phyloP scores from a whole-genome alignment of 192 early-diverging fungal genomes.

The Coemansia furcata region DNA sequence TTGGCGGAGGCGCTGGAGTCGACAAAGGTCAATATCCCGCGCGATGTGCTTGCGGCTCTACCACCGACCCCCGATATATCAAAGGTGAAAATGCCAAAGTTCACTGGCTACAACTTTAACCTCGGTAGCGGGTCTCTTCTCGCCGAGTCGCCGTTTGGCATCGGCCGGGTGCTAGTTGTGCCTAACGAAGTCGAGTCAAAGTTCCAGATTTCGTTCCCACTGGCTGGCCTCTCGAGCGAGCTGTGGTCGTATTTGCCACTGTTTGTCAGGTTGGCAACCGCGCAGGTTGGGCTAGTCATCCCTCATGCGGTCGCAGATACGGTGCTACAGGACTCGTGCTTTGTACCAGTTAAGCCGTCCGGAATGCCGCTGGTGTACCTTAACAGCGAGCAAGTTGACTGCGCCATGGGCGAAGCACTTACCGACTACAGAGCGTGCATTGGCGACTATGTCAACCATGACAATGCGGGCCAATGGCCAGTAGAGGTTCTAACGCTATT shows the following conservation, averaged over 20 bases:
- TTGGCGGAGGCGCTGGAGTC: slow-evolving; percentile 42
- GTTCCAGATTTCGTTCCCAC: slow-evolving; percentile 46
- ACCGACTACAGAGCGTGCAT: slow-evolving; percentile 28
- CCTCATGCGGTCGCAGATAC: slow-evolving; percentile 18
- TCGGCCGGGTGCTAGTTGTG: slow-evolving; percentile 31
- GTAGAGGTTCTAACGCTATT: slow-evolving; percentile 47
- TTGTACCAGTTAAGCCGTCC: slow-evolving; percentile 19
- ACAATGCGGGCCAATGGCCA: slow-evolving; percentile 26
- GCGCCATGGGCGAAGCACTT: slow-evolving; percentile 12
- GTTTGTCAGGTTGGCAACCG: slow-evolving; percentile 24
- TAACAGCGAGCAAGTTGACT: slow-evolving; percentile 35
- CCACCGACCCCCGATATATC: slow-evolving; percentile 66
- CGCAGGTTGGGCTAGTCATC: slow-evolving; percentile 29
- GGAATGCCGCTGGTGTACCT: slow-evolving; percentile 43
- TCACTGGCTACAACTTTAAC: slow-evolving; percentile 21
- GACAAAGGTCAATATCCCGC: slow-evolving; percentile 52
- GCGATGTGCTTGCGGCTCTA: slow-evolving; percentile 58
- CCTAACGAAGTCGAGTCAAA: slow-evolving; percentile 15
- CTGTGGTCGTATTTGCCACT: slow-evolving; percentile 38
- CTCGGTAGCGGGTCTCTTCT: slow-evolving; percentile 2
- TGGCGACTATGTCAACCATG: slow-evolving; percentile 22
- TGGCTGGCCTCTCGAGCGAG: slow-evolving; percentile 28
- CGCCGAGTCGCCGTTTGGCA: slow-evolving; percentile 31
- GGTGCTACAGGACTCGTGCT: slow-evolving; percentile 9
- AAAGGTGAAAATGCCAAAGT: slow-evolving; percentile 26